Percentiles rank a stretch among this genome's conserved stretches.
Conservation (phyloP, 2,329 filamentous ascomycete genomes). For the Fonsecaea erecta region DNA sequence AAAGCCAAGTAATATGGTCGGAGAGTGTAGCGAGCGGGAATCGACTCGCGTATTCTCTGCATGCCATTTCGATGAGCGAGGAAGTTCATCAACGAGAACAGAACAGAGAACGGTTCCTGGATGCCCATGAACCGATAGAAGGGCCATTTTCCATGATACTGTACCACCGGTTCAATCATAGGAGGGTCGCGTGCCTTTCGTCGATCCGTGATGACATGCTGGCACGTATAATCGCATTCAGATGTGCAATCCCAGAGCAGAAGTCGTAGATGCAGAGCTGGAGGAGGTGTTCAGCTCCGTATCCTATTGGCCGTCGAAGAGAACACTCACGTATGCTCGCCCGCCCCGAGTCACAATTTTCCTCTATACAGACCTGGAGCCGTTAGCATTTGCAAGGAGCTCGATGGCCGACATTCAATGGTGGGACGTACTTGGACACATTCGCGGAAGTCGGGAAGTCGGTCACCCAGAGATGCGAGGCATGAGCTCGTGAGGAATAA, state of each 20-base stretch:
- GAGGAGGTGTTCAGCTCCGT: conserved; percentile 32
- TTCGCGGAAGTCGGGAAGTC: conserved; percentile 81
- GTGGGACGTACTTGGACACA: conserved; percentile 73
- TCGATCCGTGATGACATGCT: conserved; percentile 81
- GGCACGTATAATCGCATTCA: conserved; percentile 98
- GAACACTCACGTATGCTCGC: conserved; percentile 70
- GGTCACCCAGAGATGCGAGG: conserved; percentile 77
- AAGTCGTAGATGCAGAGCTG: conserved; percentile 82
- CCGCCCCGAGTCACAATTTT: conserved; percentile 75
- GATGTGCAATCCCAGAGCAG: conserved; percentile 89
- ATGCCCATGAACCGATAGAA: conserved; percentile 88
- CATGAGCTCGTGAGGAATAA: conserved; percentile 2
- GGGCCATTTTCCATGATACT: conserved; percentile 99
- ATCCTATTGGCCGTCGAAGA: conserved; percentile 23
- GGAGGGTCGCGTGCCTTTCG: conserved; percentile 69
- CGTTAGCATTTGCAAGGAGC: conserved; percentile 18
- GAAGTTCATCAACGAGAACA: conserved; percentile 92
- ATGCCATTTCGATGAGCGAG: conserved; percentile 82
- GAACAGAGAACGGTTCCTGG: conserved; percentile 90
- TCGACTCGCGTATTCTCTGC: conserved; percentile 66
- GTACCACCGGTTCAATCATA: conserved; percentile 71
- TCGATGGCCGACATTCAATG: background rate
- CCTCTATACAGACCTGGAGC: conserved; percentile 72
- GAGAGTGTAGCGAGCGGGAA: conserved; percentile 75
- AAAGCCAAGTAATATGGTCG: conserved; percentile 80